These are phyloP conservation scores for Limonium bicolor DNA, from an alignment of 148 eudicot genomes.

Conservation along the genomic window DNA sequence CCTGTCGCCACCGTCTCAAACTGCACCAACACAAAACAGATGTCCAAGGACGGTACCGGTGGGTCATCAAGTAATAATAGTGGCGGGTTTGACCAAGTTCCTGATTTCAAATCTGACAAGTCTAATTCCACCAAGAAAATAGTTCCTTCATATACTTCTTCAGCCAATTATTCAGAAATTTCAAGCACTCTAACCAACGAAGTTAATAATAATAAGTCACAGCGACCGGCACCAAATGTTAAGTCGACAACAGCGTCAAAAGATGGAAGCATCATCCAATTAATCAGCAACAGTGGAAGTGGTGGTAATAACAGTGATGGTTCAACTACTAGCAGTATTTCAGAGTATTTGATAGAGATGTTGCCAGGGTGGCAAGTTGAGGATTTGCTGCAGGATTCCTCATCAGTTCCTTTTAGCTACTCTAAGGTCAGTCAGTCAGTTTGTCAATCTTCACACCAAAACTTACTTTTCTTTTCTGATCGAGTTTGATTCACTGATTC, in stretches of 20 bases:
- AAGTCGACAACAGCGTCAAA: too few species aligned
- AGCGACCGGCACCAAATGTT: background rate
- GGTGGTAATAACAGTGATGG: constrained; percentile 6
- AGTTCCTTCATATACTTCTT: constrained; percentile 4
- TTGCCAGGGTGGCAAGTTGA: constrained; percentile 84
- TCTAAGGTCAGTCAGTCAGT: constrained; percentile 23
- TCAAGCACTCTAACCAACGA: background rate
- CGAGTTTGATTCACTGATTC: too few species aligned
- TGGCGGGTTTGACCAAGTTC: constrained; percentile 9
- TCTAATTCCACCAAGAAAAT: constrained; percentile 5
- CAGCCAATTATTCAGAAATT: too few species aligned
- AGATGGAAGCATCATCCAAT: constrained; percentile 8
- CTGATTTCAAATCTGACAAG: constrained; percentile 18
- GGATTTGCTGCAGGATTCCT: constrained; percentile 42
- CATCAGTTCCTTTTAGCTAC: constrained; percentile 21
- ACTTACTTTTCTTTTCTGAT: background rate
- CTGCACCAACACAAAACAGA: background rate
- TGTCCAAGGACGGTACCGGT: background rate
- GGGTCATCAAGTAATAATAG: constrained; percentile 3
- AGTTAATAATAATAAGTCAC: constrained; percentile 1
- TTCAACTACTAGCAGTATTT: constrained; percentile 30
- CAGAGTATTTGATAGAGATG: constrained; percentile 65
- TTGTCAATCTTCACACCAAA: background rate
- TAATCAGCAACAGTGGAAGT: constrained; percentile 17
- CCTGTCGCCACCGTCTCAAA: background rate